Evolutionary conservation across 2,329 filamentous ascomycete species (phyloP).

Genomic region (Macrophomina tecta): DNA sequence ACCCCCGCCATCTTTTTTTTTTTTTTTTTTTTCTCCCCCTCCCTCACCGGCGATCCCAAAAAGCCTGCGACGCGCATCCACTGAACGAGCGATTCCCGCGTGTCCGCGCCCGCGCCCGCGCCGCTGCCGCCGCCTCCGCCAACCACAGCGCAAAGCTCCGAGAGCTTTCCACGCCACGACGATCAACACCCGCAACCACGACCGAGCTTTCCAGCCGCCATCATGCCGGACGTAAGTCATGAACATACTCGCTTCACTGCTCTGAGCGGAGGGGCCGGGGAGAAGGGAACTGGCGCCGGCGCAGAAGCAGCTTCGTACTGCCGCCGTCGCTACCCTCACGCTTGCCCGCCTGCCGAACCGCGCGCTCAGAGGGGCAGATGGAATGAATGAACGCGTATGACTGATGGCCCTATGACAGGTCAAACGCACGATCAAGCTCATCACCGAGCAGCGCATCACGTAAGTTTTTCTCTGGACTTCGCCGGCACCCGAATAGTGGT

Average conservation of each 20-base stretch:
- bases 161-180: background rate
- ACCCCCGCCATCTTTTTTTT: constrained; percentile 31
- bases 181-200: background rate
- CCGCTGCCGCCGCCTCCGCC: background rate
- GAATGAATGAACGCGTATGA: too few species aligned
- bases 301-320: too few species aligned
- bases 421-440: constrained; percentile 88
- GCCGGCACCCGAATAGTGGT: background rate
- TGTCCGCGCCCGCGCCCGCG: background rate
- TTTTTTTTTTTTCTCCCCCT: constrained; percentile 21
- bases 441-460: constrained; percentile 90
- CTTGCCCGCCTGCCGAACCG: too few species aligned
- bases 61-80: too few species aligned
- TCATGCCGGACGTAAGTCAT: constrained; percentile 53
- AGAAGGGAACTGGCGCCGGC: too few species aligned
- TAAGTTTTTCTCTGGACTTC: constrained; percentile 58
- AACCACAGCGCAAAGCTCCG: background rate
- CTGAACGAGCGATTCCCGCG: too few species aligned
- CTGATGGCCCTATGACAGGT: constrained; percentile 53
- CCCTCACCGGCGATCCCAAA: background rate
- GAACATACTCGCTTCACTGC: background rate
- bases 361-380: too few species aligned
- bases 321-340: too few species aligned
- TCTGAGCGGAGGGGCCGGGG: too few species aligned
- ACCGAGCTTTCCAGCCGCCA: constrained; percentile 31